phyloP scores from a whole-genome alignment of 2,329 filamentous ascomycete species.

The Nectriaceae sp. region DNA sequence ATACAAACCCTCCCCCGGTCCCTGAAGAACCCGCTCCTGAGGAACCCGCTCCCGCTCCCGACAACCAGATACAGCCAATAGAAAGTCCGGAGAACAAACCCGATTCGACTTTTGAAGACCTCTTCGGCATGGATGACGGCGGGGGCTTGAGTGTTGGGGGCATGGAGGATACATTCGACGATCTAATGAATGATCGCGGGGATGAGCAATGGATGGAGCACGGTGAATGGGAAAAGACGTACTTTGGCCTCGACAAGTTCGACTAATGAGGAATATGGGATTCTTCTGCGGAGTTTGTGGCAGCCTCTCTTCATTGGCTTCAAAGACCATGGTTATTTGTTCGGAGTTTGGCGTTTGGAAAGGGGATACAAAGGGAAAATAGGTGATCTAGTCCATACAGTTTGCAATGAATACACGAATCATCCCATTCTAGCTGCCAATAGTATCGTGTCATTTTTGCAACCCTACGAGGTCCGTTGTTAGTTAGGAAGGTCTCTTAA shows the following conservation, averaged over 20 bases:
- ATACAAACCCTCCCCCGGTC: not conserved
- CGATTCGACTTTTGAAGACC: conserved; percentile 42
- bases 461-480: no score
- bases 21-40: conserved; percentile 9
- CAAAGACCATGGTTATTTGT: no score
- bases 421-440: no score
- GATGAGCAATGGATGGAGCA: conserved; percentile 42
- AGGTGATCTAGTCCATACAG: no score
- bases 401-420: no score
- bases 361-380: no score
- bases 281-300: no score
- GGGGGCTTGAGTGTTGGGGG: conserved; percentile 35
- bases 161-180: conserved; percentile 48
- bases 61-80: conserved; percentile 15
- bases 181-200: conserved; percentile 48
- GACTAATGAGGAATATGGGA: no score
- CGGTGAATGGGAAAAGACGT: conserved; percentile 49
- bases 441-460: no score
- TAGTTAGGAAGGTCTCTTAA: no score
- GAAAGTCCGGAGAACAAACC: conserved; percentile 28
- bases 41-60: conserved; percentile 8
- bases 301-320: no score
- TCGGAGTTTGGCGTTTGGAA: no score
- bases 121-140: conserved; percentile 47
- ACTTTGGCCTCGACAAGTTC: conserved; percentile 42